A percentile compares a stretch with the other conserved stretches of the same genome.
Conservation (phyloP, 2,329 filamentous ascomycete genomes). For the Fusarium devonianum region DNA sequence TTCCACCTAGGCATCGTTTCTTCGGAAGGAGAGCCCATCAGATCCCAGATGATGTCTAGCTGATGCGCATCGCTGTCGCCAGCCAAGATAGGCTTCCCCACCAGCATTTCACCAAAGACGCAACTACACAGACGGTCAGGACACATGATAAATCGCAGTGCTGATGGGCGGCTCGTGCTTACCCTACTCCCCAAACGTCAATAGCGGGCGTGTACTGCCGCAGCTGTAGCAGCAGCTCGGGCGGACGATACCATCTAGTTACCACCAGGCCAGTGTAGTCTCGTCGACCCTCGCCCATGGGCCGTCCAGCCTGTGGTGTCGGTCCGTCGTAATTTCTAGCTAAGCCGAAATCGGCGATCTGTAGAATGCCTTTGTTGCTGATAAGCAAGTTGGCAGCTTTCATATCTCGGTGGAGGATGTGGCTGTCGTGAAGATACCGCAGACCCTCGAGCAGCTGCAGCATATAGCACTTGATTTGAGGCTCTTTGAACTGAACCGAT, state of each 20-base stretch:
- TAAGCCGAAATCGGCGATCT: slow-evolving; percentile 97
- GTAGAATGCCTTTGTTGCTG: slow-evolving; percentile 89
- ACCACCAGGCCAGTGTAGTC: slow-evolving; percentile 98
- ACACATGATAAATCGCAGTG: not conserved
- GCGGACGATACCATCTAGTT: slow-evolving; percentile 95
- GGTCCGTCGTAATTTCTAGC: slow-evolving; percentile 91
- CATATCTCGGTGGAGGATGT: slow-evolving; percentile 97
- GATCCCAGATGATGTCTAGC: slow-evolving; percentile 89
- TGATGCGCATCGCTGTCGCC: slow-evolving; percentile 91
- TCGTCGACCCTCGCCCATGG: slow-evolving; percentile 82
- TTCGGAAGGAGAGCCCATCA: slow-evolving; percentile 89
- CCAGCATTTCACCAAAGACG: slow-evolving; percentile 97
- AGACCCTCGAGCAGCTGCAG: slow-evolving; percentile 90
- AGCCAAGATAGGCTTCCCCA: slow-evolving; percentile 88
- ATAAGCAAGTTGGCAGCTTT: slow-evolving; percentile 98
- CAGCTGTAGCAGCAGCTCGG: slow-evolving; percentile 87
- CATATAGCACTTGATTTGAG: slow-evolving; percentile 98
- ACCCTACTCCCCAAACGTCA: slow-evolving; percentile 98
- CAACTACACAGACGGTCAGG: slow-evolving; percentile 66
- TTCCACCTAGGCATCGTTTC: slow-evolving; percentile 94
- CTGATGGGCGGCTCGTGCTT: slow-evolving; percentile 52
- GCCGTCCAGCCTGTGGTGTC: slow-evolving; percentile 76
- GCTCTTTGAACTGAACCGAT: slow-evolving; percentile 81
- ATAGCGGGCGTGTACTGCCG: slow-evolving; percentile 96
- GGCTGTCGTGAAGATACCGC: slow-evolving; percentile 85